Percentiles rank a stretch among this genome's conserved stretches.
These are phyloP conservation scores for Candida patagonica DNA, from an alignment of 805 yeast species.

Conservation along the genomic window DNA sequence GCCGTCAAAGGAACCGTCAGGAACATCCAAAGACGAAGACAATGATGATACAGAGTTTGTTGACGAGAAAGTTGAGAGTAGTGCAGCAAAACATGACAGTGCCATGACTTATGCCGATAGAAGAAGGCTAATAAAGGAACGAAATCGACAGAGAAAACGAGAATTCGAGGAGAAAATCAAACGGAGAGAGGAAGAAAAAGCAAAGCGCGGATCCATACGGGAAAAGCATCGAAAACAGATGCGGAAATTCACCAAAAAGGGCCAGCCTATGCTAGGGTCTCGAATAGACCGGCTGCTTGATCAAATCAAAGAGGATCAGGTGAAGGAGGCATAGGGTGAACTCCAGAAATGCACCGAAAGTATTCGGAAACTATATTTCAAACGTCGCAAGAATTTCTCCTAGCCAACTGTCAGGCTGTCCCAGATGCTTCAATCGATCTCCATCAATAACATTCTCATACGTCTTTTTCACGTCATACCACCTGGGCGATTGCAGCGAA, in stretches of 20 bases:
- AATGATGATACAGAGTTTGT: constrained; percentile 13
- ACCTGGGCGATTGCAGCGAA: not conserved
- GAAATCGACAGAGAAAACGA: constrained; percentile 36
- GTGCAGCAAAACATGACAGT: constrained; percentile 10
- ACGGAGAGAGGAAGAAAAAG: constrained; percentile 33
- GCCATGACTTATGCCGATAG: constrained; percentile 26
- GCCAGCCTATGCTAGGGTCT: constrained; percentile 91
- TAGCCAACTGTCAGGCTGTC: not conserved
- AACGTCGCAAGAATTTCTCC: not conserved
- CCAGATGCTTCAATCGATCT: not conserved
- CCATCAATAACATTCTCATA: not conserved
- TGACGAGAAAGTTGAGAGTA: constrained; percentile 9
- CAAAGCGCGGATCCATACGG: constrained; percentile 28
- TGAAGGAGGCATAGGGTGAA: no score
- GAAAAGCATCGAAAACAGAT: constrained; percentile 38
- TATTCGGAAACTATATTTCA: not conserved
- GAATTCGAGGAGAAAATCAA: constrained; percentile 34
- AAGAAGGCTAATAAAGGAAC: constrained; percentile 30
- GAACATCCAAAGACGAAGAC: constrained; percentile 7
- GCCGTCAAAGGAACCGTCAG: not conserved
- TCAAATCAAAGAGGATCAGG: constrained; percentile 43
- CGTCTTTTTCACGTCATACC: not conserved
- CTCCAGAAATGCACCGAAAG: no score
- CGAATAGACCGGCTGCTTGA: constrained; percentile 70
- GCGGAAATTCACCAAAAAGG: constrained; percentile 51